Evolutionary conservation across 2,329 filamentous ascomycete species (phyloP).

Genomic region (Daldinia sp.): DNA sequence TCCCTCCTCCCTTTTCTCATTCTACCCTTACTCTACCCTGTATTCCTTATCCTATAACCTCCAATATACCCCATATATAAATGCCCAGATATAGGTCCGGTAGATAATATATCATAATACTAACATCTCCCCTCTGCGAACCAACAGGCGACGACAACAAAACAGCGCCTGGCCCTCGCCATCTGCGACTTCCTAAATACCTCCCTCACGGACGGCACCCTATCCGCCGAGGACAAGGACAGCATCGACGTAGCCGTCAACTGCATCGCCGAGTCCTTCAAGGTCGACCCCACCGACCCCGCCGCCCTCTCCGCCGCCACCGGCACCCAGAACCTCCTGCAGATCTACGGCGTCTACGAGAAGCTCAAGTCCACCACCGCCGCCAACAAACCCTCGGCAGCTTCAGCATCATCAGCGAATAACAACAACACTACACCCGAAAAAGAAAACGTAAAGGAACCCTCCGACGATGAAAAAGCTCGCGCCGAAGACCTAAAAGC

Average conservation of each 20-base stretch:
- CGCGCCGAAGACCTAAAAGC: constrained; percentile 91
- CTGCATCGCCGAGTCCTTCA: constrained; percentile 95
- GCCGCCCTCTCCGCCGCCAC: constrained; percentile 80
- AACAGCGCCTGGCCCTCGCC: constrained; percentile 93
- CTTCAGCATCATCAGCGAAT: constrained; percentile 41
- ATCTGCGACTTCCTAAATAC: constrained; percentile 94
- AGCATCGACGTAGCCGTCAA: constrained; percentile 93
- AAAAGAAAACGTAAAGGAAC: constrained; percentile 45
- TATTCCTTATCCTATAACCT: not conserved
- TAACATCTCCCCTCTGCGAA: not conserved
- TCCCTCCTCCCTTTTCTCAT: not conserved
- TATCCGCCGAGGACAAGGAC: constrained; percentile 88
- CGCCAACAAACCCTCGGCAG: constrained; percentile 57
- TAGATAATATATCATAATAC: not conserved
- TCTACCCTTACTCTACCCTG: not conserved
- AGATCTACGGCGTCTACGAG: constrained; percentile 96
- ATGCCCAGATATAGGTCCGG: not conserved
- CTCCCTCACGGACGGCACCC: constrained; percentile 87
- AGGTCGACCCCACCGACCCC: constrained; percentile 86
- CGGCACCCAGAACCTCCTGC: constrained; percentile 86
- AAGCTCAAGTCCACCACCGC: constrained; percentile 77
- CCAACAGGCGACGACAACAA: constrained; percentile 61
- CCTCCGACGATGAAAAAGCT: constrained; percentile 72
- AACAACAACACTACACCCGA: constrained; percentile 38
- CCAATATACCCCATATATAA: not conserved